These are phyloP conservation scores for Sphagnum fallax DNA, from an alignment of 228 moss, liverwort and hornwort genomes.

Conservation along the genomic window DNA sequence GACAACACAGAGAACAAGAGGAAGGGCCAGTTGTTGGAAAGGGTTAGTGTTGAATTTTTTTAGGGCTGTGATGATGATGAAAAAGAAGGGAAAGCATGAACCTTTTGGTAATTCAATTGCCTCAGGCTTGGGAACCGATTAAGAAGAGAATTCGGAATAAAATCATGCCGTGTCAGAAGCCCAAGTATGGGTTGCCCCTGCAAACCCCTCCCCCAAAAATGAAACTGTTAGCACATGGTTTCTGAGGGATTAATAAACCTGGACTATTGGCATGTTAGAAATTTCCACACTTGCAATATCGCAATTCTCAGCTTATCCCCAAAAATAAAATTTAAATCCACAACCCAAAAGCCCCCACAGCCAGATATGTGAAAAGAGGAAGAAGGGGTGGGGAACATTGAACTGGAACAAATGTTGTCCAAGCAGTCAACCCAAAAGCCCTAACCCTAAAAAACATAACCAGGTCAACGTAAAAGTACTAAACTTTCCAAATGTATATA, in stretches of 20 bases:
- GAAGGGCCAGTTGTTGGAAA: too few species aligned
- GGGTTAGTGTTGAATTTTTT: too few species aligned
- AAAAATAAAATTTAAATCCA: too few species aligned
- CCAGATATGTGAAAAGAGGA: too few species aligned
- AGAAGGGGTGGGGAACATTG: neutral
- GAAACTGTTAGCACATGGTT: neutral
- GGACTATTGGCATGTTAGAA: too few species aligned
- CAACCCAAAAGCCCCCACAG: too few species aligned
- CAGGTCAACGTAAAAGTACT: neutral
- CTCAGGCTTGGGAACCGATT: constrained; percentile 37
- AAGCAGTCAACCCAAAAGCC: neutral
- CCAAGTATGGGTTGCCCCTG: constrained; percentile 84
- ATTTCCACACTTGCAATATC: too few species aligned
- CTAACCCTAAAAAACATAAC: neutral
- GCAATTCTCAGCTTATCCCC: too few species aligned
- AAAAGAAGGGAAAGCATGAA: constrained; percentile 21
- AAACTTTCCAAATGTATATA: neutral
- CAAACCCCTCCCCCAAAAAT: neutral
- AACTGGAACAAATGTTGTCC: neutral
- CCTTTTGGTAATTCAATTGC: constrained; percentile 35
- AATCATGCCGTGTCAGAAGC: constrained; percentile 85
- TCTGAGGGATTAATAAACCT: too few species aligned
- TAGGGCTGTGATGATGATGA: constrained; percentile 10
- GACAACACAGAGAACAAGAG: too few species aligned
- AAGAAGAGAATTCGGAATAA: constrained; percentile 62